Evolutionary conservation across 2,329 filamentous ascomycete species (phyloP).

Genomic region (Aureobasidium pullulans): DNA sequence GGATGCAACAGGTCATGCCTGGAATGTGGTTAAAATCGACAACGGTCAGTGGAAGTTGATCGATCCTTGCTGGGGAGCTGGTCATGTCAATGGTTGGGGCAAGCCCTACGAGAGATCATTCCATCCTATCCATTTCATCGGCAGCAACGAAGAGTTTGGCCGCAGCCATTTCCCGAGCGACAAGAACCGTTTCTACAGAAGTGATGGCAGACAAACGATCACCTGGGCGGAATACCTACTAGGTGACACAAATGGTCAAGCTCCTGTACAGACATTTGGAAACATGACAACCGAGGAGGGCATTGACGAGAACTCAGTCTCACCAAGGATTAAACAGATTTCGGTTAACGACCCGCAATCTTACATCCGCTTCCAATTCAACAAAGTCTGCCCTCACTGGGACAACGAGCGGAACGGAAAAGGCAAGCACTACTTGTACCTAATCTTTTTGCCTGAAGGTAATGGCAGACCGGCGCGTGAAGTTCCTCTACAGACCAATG

Average conservation of each 20-base stretch:
- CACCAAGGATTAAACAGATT: conserved; percentile 41
- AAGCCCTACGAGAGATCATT: conserved; percentile 62
- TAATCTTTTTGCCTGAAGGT: conserved; percentile 58
- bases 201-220: conserved; percentile 55
- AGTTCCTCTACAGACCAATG: conserved; percentile 62
- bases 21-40: conserved; percentile 55
- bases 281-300: conserved; percentile 43
- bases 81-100: conserved; percentile 50
- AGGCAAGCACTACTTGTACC: conserved; percentile 60
- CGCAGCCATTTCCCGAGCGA: conserved; percentile 70
- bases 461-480: conserved; percentile 62
- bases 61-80: conserved; percentile 90
- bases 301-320: conserved; percentile 51
- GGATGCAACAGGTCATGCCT: conserved; percentile 33
- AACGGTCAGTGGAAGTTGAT: conserved; percentile 83
- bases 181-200: conserved; percentile 61
- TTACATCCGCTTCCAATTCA: conserved; percentile 65
- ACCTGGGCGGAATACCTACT: conserved; percentile 78
- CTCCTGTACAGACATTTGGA: conserved; percentile 40
- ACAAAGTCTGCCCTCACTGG: conserved; percentile 76
- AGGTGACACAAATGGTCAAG: conserved; percentile 46
- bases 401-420: conserved; percentile 59
- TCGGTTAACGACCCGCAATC: conserved; percentile 18
- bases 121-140: conserved; percentile 52
- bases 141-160: conserved; percentile 73